Evolutionary conservation across 345 rosid species (phyloP), one percentile per base, ranked within the genome.

Genomic region (Toxicodendron radicans): DNA sequence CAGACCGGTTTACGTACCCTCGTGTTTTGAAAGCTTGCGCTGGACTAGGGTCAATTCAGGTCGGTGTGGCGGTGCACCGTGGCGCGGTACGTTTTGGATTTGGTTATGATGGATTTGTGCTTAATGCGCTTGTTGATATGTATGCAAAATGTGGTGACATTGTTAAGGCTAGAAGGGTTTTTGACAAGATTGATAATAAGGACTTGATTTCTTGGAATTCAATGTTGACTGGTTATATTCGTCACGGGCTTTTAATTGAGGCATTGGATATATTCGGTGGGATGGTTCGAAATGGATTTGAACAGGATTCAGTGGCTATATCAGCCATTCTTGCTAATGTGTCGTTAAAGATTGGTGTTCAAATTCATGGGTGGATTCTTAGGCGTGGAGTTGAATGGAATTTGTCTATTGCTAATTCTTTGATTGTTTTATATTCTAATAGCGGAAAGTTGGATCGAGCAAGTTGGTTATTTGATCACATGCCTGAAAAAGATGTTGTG

Each of bases 141-240:
- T 94, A 94, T 70, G 90, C 98, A 3, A 94, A 94, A 79, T 90
- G 98, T 51, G 97, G 97, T 27, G 97, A 94, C 76, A 91, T 92
- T 83, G 91, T 87, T 41, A 86, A 83, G 80, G 97, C 90, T 64
- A 80, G 88, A 68, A 88, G 73, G 81, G 83, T 94, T 64, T 92
- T 91, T 8, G 93, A 91, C 41, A 81, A 76, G 78, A 94, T 89
- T 62, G 79, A 57, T 61, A 48, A 20, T 2, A 88, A 83, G 80
- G 96, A 90, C 66, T 77, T 74, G 32, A 79, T 94, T 48, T 89
- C 97, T 0, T 94, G 97, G 97, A 92, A 92, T 81, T 82, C 97
- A 23, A 89, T 94, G 91, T 73, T 90, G 71, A 83, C 87, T 5
- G 84, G 84, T 59, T 92, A 89, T 70, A 70, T 89, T 79, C 93